Evolutionary conservation across 805 yeast genomes (phyloP), one percentile per base, ranked within the genome.

Genomic region (Kodamaea laetipori): DNA sequence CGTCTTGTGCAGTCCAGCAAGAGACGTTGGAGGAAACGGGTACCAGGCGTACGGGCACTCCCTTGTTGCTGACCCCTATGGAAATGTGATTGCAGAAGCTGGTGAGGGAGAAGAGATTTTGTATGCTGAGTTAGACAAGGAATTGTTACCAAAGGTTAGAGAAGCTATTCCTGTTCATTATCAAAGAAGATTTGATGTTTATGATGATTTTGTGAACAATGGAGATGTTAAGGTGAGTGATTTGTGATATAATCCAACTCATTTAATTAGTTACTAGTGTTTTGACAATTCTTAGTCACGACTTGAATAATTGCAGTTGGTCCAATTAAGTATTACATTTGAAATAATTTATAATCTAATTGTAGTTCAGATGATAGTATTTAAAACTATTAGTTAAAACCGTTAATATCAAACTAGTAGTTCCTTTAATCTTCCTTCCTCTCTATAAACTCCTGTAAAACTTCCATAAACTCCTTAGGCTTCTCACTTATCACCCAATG

Each of bases 401-500:
- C 8, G 24, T 21, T 21, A 21, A 21, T 21, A 12, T 28, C 32
- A 28, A 28, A 3, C 6, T 11, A 12, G 8, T 12, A 7, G 12
- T 28, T 28, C 15, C 12, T 6, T 16, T 35, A 55, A 39, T 71
- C 76, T 48, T 71, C 77, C 40, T 66, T 61, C 39, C 68, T 58
- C 44, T 78, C 80, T 4, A 88, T 71, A 65, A 81, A 90, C 21
- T 83, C 84, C 21, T 71, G 73, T 11, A 86, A 79, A 5, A 67
- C 64, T 3, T 73, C 78, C 17, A 87, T 69, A 50, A 92, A 89
- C 56, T 84, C 95, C 6, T 69, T 54, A 0, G 98, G 96, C 52
- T 84, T 84, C 57, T 92, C 97, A 31, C 88, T 80, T 51, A 88
- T 88, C 11, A 90, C 78, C 96, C 97, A 92, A 63, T 92, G 99